Base-by-base conservation (phyloP, 2,329 filamentous ascomycete species). In the Trichoderma sp. region DNA sequence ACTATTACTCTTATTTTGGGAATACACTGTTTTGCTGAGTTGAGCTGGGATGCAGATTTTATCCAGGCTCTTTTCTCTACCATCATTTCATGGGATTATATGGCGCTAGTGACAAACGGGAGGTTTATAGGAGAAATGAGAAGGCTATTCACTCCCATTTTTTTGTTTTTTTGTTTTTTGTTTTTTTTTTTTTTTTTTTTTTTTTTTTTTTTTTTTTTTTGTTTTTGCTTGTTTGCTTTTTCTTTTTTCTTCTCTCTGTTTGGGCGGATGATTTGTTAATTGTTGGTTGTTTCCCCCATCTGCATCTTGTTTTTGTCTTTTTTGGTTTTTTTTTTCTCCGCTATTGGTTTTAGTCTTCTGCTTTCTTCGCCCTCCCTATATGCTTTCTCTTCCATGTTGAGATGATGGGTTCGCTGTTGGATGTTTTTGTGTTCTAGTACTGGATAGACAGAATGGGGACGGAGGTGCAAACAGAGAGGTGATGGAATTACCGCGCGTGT, bases 51-150 rank as follows among this genome's bases (percentile, higher is more conserved):
- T 12, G 19, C 35, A 42, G 39, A 42, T 22, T 52, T 45, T 35
- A 65, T 48, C 61, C 17, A 45, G 22, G 27, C 39, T 29, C 66
- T 56, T 64, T 64, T 70, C 61, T 68, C 68, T 69, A 67, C 64
- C 56, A 67, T 61, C 64, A 60, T 67, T 61, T 52, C 56, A 70
- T 73, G 69, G 74, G 74, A 70, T 72, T 70, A 70, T 71, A 68
- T 69, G 74, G 74, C 74, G 74, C 73, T 74, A 71, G 58, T 73
- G 53, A 75, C 54, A 76, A 69, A 72, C 52, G 66, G 58, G 37
- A 68, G 72, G 70, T 63, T 52, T 29, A 56, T 32, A 64, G 50
- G 52, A 68, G 50, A 58, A 68, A 17, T 52, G 58, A 64, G 66
- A 52, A 60, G 59, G 48, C 29, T 42, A 42, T 22, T 52, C 54